Base-by-base conservation (phyloP, 2,329 filamentous ascomycete species). In the Exophiala sideris region DNA sequence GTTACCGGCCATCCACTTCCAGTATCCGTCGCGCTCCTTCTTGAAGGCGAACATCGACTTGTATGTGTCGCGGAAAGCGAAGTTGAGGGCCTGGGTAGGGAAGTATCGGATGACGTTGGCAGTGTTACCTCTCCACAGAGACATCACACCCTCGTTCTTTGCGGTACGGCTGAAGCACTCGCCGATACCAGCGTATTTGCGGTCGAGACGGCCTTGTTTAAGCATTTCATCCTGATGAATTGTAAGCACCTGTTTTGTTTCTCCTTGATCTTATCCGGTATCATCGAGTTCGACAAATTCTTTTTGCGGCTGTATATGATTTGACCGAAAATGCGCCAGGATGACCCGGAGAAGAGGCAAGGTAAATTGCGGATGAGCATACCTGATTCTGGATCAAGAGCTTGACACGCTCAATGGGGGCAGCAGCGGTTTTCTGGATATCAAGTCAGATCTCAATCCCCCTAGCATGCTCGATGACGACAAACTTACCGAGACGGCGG, bases 101-200 rank as follows among this genome's bases (percentile, higher is more conserved):
- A 99, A 99, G 85, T 99, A 99, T 88, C 94, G 94, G 85, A 99
- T 96, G 79, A 99, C 94, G 88, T 99, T 99, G 90, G 94, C 94
- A 76, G 94, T 99, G 90, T 99, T 99, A 81, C 94, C 94, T 86
- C 94, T 87, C 94, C 94, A 99, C 71, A 99, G 85, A 65, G 92
- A 86, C 78, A 94, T 86, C 70, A 94, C 79, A 89, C 94, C 94
- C 85, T 99, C 94, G 65, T 88, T 82, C 71, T 86, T 85, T 65
- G 83, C 84, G 74, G 94, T 97, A 76, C 94, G 89, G 71, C 80
- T 81, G 88, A 99, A 99, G 85, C 94, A 97, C 77, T 99, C 94
- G 60, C 63, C 72, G 75, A 99, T 97, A 77, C 94, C 94, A 71
- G 80, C 79, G 85, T 96, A 99, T 80, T 92, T 95, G 80, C 87